Evolutionary conservation across 2,329 filamentous ascomycete genomes (phyloP), one percentile per base, ranked within the genome.

Genomic region (Sphaerostilbella broomeana): DNA sequence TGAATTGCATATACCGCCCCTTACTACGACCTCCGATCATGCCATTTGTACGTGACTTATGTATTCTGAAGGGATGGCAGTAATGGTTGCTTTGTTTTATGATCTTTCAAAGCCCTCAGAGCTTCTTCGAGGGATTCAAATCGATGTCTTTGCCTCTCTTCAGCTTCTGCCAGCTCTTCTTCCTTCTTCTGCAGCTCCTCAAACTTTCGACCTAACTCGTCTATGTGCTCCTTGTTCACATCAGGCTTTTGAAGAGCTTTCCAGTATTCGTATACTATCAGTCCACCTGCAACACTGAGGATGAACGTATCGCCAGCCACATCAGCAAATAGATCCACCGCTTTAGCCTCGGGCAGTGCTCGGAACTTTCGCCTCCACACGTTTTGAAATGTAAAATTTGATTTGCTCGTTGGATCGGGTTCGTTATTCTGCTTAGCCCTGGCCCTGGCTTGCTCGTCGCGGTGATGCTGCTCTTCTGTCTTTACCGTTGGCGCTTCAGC

Each of bases 251-350:
- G 63, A n/a, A 69, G 67, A 6, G 72, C 63, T 48, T 69, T 72
- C 56, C 75, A 73, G 47, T 75, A 79, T 59, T 82, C 78, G 56
- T 76, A 82, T 24, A 80, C 59, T 40, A 82, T 70, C 35, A 82
- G 55, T 15, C 58, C 68, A 11, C 66, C 63, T 6, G 76, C 78
- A 18, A 82, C 76, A 5, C 68, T 53, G 15, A 82, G 65, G 44
- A 82, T 81, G 52, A 82, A 82, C 12, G 65, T 62, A 47, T 82
- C 78, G 27, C 78, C 78, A 35, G 77, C 62, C 12, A 82, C 77
- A 51, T 82, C 78, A 28, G 78, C 79, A 50, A 82, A 82, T 6
- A 82, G 60, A 51, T 81, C 77, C 9, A 82, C 78, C 7, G 78
- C 78, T 58, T 81, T 82, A 12, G 59, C 67, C 53, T 82, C 78